Evolutionary conservation across 306 rosid genomes (phyloP).

Genomic region (Cucumis melo): DNA sequence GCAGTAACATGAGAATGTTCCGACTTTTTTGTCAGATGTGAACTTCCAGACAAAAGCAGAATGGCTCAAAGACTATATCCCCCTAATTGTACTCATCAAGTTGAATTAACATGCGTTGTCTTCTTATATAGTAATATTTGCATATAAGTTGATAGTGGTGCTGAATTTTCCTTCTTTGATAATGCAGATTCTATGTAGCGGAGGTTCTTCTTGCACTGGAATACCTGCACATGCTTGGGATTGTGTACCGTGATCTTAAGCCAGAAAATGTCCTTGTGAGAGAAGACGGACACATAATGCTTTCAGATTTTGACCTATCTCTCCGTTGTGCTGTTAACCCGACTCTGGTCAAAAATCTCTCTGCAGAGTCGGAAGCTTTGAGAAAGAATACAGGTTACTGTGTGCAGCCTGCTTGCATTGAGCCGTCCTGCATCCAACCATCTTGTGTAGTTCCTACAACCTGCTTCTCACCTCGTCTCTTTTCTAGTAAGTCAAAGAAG

Average conservation of each 20-base stretch:
- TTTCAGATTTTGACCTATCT: constrained; percentile 90
- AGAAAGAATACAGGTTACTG: constrained; percentile 65
- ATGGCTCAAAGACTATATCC: background rate
- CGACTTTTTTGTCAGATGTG: background rate
- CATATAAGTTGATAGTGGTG: background rate
- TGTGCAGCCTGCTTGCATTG: constrained; percentile 91
- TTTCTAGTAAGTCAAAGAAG: constrained; percentile 89
- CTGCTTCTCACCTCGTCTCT: constrained; percentile 85
- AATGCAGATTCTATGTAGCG: constrained; percentile 88
- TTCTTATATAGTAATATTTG: background rate
- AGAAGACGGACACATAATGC: constrained; percentile 97
- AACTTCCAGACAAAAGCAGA: background rate
- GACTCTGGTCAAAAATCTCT: constrained; percentile 60
- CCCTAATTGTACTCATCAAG: background rate
- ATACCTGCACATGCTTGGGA: constrained; percentile 98
- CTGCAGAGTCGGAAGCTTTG: constrained; percentile 53
- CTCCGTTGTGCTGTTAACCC: constrained; percentile 91
- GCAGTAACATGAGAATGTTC: background rate
- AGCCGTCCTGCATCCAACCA: constrained; percentile 96
- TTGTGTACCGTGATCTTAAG: constrained; percentile 97
- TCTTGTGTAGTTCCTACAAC: constrained; percentile 94
- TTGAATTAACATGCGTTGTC: background rate
- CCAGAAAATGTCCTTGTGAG: constrained; percentile 94
- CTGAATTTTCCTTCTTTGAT: background rate
- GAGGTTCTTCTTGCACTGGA: constrained; percentile 85